Evolutionary conservation across 2,329 filamentous ascomycete genomes (phyloP).

Genomic region (Diplodia mutila): DNA sequence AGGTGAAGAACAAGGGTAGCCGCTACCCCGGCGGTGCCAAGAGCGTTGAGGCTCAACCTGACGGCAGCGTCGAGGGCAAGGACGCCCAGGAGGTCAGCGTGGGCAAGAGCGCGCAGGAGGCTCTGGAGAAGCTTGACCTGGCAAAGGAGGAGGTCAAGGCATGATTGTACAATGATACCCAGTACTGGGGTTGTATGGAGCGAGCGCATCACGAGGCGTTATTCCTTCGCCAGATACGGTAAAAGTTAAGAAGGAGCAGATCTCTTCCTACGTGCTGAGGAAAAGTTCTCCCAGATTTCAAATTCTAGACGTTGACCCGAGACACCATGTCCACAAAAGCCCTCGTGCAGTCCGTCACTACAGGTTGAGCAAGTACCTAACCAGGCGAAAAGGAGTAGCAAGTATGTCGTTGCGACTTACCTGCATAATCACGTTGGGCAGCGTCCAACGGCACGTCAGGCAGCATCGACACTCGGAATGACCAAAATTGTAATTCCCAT

Average conservation of each 20-base stretch:
- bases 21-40: slow-evolving; percentile 58
- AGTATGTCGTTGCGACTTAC: neutral
- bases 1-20: slow-evolving; percentile 67
- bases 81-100: slow-evolving; percentile 48
- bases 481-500: neutral
- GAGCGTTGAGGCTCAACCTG: slow-evolving; percentile 49
- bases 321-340: neutral
- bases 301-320: neutral
- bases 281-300: neutral
- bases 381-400: neutral
- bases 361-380: neutral
- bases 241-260: slow-evolving; percentile 8
- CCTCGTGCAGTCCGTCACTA: too few relatives aligned
- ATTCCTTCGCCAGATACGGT: neutral
- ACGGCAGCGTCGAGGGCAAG: slow-evolving; percentile 50
- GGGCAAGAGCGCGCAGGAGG: slow-evolving; percentile 42
- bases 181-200: neutral
- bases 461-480: neutral
- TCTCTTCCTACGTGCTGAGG: neutral
- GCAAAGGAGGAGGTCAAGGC: slow-evolving; percentile 25
- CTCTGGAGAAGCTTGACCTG: slow-evolving; percentile 36
- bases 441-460: slow-evolving; percentile 2
- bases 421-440: neutral
- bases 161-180: slow-evolving; percentile 21
- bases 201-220: slow-evolving; percentile 1